A percentile compares a stretch with the other conserved stretches of the same genome.
phyloP scores from a whole-genome alignment of 495 filamentous ascomycete genomes.

The Cladorrhinum samala region DNA sequence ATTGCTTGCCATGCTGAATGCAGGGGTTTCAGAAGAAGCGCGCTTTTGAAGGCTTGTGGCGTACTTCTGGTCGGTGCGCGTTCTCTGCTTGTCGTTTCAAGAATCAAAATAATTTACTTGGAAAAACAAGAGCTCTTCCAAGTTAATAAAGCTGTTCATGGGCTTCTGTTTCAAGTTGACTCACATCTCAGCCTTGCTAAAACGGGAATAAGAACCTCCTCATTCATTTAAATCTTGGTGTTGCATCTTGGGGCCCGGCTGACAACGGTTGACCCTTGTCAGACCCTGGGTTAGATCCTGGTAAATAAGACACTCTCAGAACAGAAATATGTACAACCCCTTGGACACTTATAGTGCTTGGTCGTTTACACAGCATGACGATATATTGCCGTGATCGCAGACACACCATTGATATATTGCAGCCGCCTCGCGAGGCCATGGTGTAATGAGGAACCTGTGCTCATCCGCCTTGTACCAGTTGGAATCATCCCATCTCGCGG shows the following conservation, averaged over 20 bases:
- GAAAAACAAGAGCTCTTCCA: no score
- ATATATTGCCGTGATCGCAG: conserved; percentile 6
- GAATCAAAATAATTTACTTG: no score
- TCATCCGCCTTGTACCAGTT: background rate
- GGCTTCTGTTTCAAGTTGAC: no score
- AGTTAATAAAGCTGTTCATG: no score
- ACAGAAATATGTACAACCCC: no score
- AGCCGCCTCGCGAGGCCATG: background rate
- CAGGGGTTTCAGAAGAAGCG: no score
- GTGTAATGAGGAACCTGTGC: conserved; percentile 1
- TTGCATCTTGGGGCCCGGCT: conserved; percentile 7
- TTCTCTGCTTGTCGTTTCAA: no score
- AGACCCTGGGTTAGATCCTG: conserved; percentile 2
- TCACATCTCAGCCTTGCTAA: no score
- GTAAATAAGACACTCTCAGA: background rate
- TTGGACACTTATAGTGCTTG: no score
- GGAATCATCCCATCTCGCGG: conserved; percentile 3
- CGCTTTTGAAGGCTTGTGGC: no score
- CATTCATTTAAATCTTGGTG: background rate
- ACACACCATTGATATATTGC: background rate
- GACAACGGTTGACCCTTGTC: conserved; percentile 8
- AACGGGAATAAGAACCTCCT: no score
- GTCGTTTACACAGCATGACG: conserved; percentile 4
- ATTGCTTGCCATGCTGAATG: background rate
- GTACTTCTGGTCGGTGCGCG: no score